phyloP scores from a whole-genome alignment of 192 early-diverging fungal genomes.

The Mortierella hygrophila region DNA sequence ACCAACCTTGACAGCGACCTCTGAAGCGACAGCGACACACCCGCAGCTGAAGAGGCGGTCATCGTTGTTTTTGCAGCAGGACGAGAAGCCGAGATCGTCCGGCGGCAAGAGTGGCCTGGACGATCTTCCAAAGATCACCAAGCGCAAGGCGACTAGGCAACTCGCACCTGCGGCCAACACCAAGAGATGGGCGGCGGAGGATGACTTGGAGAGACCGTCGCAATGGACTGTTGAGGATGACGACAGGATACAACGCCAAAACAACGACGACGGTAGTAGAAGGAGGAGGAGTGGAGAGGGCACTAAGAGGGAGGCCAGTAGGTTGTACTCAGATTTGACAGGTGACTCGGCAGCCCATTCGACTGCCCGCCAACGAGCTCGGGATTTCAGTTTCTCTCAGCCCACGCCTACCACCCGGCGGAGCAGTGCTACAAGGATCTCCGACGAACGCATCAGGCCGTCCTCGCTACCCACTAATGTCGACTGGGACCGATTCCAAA shows the following conservation, averaged over 20 bases:
- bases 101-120: constrained; percentile 3
- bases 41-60: neutral
- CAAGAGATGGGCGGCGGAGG: constrained; percentile 18
- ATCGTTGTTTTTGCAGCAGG: neutral
- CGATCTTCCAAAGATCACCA: neutral
- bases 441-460: neutral
- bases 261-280: neutral
- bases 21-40: constrained; percentile 12
- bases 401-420: neutral
- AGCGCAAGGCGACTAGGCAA: constrained; percentile 39
- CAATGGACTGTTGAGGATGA: neutral
- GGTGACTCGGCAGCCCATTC: neutral
- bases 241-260: constrained; percentile 7
- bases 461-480: constrained; percentile 12
- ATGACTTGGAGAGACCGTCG: neutral
- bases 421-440: neutral
- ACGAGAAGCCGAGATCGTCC: neutral
- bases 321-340: neutral
- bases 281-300: neutral
- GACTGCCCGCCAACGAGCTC: neutral
- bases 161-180: constrained; percentile 19
- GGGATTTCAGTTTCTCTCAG: neutral
- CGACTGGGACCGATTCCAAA: constrained; percentile 39
- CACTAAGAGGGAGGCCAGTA: no score
- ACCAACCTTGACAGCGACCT: constrained; percentile 25